phyloP scores from a whole-genome alignment of 306 rosid species.

The Phaseolus lunatus region DNA sequence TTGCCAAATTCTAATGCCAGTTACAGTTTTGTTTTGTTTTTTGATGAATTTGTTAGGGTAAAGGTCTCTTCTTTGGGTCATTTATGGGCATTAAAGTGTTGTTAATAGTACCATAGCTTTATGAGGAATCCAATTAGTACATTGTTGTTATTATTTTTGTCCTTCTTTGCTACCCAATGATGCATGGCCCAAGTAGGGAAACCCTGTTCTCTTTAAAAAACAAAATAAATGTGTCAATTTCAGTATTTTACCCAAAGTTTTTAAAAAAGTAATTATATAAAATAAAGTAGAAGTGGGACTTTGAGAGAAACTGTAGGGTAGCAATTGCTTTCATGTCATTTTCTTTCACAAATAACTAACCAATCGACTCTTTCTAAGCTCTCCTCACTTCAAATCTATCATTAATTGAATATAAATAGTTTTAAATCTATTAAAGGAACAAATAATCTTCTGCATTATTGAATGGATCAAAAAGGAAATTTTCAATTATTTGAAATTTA shows the following conservation, averaged over 20 bases:
- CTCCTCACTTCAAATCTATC: neutral
- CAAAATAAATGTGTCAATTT: neutral
- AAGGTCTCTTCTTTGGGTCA: constrained; percentile 6
- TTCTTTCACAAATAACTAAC: neutral
- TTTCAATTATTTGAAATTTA: neutral
- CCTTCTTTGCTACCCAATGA: constrained; percentile 2
- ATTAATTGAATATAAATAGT: neutral
- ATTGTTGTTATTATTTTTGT: neutral
- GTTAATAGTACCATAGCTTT: neutral
- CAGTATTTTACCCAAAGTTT: neutral
- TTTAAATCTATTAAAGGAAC: constrained; percentile 7
- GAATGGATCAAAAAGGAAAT: neutral
- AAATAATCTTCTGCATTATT: neutral
- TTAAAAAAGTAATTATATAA: neutral
- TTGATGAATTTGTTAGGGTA: neutral
- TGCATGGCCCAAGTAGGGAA: neutral
- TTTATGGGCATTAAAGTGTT: neutral
- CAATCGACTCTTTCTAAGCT: neutral
- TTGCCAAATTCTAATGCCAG: neutral
- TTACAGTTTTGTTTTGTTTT: neutral
- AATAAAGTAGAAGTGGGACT: neutral
- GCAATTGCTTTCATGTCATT: constrained; percentile 28
- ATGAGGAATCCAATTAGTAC: constrained; percentile 6
- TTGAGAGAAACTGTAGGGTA: constrained; percentile 1
- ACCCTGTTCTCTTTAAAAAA: neutral